Evolutionary conservation across 352 stramenopile genomes (phyloP), one percentile per base, ranked within the genome.

Genomic region (Paralagenidium karlingii): DNA sequence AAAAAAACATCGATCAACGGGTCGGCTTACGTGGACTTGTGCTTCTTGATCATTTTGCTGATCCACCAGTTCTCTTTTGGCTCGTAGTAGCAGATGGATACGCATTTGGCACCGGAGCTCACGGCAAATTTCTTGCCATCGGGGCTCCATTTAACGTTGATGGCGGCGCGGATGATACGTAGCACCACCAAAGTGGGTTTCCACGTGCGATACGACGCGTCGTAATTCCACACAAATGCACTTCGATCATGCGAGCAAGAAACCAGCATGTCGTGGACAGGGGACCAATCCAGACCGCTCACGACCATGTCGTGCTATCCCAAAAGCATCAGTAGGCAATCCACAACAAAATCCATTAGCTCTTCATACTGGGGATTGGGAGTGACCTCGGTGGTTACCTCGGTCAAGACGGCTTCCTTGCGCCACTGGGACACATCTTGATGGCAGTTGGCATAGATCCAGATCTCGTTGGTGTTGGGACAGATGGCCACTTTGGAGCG

Each of bases 31-130:
- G 89, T 96, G 26, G 80, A 95, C 68, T 97, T 97, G 70, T 96
- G 85, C 52, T 95, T 95, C 60, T 97, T 97, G 62, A 97, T 95
- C 55, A 96, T 94, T 68, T 97, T 96, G 48, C 68, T 87, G 40
- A 97, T 76, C 86, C 91, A 97, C 89, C 89, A 97, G 60, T 97
- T 91, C 51, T 95, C 85, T 6, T 64, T 52, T 24, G 63, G 64
- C 55, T 97, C 82, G 50, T 96, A 96, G 48, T 83, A 89, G 52
- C 87, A 96, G 32, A 97, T 82, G 0, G 89, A 89, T 18, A 97
- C 83, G 46, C 80, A 93, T 60, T 97, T 97, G 48, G 83, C 69
- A 24, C 85, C 82, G 41, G 79, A 95, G 18, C 73, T 86, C 22
- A 97, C 88, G 3, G 90, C 90, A 58, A 97, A 97, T 58, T 97